Evolutionary conservation across 2,329 filamentous ascomycete genomes (phyloP).

Genomic region (Fusarium nematophilum): DNA sequence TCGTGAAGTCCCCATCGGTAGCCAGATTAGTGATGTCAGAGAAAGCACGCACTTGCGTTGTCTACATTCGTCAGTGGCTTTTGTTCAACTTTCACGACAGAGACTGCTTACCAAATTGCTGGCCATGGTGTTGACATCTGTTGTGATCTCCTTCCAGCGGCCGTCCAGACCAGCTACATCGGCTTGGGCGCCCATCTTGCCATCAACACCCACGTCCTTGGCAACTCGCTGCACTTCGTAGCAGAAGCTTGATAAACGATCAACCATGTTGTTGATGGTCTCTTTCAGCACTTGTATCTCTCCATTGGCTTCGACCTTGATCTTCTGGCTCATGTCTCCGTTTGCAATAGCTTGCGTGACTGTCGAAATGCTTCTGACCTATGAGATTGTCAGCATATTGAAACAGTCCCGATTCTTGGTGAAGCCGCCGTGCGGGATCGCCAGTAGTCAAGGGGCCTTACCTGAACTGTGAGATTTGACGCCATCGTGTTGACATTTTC

Average conservation of each 20-base stretch:
- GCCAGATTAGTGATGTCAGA: constrained; percentile 98
- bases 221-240: constrained; percentile 96
- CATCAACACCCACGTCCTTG: constrained; percentile 95
- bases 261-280: constrained; percentile 99
- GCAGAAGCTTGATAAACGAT: constrained; percentile 93
- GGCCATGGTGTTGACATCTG: constrained; percentile 94
- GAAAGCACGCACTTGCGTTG: constrained; percentile 96
- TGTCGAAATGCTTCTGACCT: constrained; percentile 91
- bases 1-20: constrained; percentile 96
- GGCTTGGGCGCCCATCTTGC: constrained; percentile 98
- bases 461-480: constrained; percentile 74
- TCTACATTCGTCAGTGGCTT: constrained; percentile 63
- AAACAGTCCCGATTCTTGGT: not conserved
- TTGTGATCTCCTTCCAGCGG: constrained; percentile 98
- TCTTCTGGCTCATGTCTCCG: constrained; percentile 95
- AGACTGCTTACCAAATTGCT: constrained; percentile 66
- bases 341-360: constrained; percentile 96
- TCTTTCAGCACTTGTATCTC: constrained; percentile 95
- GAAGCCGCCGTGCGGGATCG: too few species aligned
- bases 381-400: constrained; percentile 13
- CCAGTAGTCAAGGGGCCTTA: too few species aligned
- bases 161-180: constrained; percentile 93
- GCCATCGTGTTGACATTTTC: constrained; percentile 87
- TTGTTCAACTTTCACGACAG: not conserved
- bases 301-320: constrained; percentile 93